A percentile compares a stretch with the other conserved stretches of the same genome.
Evolutionary conservation across 768 basidiomycete species (phyloP).

Genomic region (Leccinum fibrillosum): DNA sequence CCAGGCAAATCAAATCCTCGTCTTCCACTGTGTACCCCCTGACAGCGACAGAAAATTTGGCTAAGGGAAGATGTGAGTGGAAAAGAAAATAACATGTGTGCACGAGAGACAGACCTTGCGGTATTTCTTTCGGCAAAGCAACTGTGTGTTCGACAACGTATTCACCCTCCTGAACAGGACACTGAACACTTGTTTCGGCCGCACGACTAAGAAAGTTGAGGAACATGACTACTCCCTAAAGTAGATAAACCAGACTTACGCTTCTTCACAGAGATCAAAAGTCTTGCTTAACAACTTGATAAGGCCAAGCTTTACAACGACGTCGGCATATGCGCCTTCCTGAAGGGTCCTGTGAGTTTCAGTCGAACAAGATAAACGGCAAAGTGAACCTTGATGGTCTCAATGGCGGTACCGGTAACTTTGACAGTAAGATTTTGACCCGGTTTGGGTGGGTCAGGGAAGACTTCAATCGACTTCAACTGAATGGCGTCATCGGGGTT

Average conservation of each 20-base stretch:
- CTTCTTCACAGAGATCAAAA: slow-evolving; percentile 92
- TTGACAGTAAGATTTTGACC: slow-evolving; percentile 86
- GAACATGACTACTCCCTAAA: not conserved
- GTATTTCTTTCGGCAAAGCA: slow-evolving; percentile 87
- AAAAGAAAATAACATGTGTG: not conserved
- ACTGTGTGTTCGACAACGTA: slow-evolving; percentile 84
- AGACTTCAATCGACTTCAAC: slow-evolving; percentile 67
- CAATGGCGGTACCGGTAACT: slow-evolving; percentile 57
- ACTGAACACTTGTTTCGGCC: slow-evolving; percentile 73
- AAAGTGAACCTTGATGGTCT: slow-evolving; percentile 60
- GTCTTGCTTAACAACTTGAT: slow-evolving; percentile 81
- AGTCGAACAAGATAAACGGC: not conserved
- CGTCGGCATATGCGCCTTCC: slow-evolving; percentile 91
- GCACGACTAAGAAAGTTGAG: slow-evolving; percentile 48
- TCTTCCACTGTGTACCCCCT: slow-evolving; percentile 69
- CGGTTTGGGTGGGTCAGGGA: slow-evolving; percentile 87
- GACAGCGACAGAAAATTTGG: slow-evolving; percentile 77
- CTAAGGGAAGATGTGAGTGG: slow-evolving; percentile 38
- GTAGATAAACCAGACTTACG: slow-evolving; percentile 55
- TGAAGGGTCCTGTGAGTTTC: slow-evolving; percentile 31
- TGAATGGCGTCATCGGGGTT: slow-evolving; percentile 44
- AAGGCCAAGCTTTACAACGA: slow-evolving; percentile 89
- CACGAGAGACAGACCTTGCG: slow-evolving; percentile 49
- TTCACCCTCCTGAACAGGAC: slow-evolving; percentile 72
- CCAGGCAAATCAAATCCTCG: slow-evolving; percentile 74